Conservation (phyloP, 2,329 filamentous ascomycete species). For the Beauveria asiatica region DNA sequence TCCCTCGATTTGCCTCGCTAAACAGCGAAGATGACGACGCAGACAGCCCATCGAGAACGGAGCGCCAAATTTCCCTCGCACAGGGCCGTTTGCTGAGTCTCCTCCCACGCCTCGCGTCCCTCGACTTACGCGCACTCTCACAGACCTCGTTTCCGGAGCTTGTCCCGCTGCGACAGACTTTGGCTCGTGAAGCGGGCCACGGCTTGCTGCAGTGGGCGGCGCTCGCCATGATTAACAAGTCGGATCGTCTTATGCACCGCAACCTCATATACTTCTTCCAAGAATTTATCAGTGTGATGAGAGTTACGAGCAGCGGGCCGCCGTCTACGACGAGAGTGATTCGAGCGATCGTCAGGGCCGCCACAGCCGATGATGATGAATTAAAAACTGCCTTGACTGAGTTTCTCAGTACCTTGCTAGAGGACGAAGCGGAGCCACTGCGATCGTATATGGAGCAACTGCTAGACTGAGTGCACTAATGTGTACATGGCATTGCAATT, state of each 20-base stretch:
- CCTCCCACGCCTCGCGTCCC: conserved; percentile 39
- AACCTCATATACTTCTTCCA: conserved; percentile 47
- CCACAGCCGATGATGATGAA: conserved; percentile 29
- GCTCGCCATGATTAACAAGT: conserved; percentile 41
- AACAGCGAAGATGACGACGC: conserved; percentile 16
- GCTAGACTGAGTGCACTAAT: neutral
- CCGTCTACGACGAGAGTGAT: conserved; percentile 6
- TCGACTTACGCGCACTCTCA: conserved; percentile 35
- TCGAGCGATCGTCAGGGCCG: conserved; percentile 30
- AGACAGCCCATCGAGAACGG: conserved; percentile 6
- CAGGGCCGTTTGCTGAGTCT: conserved; percentile 45
- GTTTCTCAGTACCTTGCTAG: conserved; percentile 40
- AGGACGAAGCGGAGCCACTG: conserved; percentile 42
- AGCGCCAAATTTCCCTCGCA: conserved; percentile 38
- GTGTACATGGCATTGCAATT: neutral
- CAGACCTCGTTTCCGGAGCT: conserved; percentile 29
- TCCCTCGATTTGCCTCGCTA: conserved; percentile 25
- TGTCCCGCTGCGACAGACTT: conserved; percentile 17
- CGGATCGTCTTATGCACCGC: conserved; percentile 42
- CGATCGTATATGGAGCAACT: conserved; percentile 30
- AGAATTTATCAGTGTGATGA: conserved; percentile 39
- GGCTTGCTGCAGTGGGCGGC: conserved; percentile 44
- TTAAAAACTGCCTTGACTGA: conserved; percentile 30
- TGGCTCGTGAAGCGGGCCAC: conserved; percentile 19
- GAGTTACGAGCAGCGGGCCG: conserved; percentile 29